These are phyloP conservation scores for Nicotiana benthamiana DNA, from an alignment of 257 asterid genomes.

Conservation along the genomic window DNA sequence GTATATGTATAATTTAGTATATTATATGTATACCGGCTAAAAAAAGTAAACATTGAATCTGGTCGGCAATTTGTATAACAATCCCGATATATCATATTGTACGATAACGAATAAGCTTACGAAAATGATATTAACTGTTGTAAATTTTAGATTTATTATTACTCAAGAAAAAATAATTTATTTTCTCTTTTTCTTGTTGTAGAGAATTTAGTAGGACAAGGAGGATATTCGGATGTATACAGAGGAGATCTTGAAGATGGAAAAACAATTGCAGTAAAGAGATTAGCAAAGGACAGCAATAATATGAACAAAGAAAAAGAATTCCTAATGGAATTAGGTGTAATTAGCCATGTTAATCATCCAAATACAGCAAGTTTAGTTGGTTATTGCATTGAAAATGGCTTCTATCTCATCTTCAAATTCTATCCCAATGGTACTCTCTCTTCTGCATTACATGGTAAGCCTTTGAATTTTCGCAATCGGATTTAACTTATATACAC, in stretches of 20 bases:
- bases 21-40: too few species aligned
- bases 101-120: too few species aligned
- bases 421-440: constrained; percentile 73
- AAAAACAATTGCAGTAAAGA: constrained; percentile 55
- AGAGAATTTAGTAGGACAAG: constrained; percentile 77
- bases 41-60: too few species aligned
- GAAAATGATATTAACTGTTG: too few species aligned
- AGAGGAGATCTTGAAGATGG: constrained; percentile 46
- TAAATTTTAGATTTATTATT: too few species aligned
- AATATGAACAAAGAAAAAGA: constrained; percentile 58
- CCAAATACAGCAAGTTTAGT: constrained; percentile 59
- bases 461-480: background rate
- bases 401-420: constrained; percentile 59
- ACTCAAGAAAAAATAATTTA: too few species aligned
- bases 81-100: too few species aligned
- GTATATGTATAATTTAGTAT: too few species aligned
- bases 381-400: constrained; percentile 76
- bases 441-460: constrained; percentile 67
- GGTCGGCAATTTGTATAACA: too few species aligned
- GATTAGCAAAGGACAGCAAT: constrained; percentile 49
- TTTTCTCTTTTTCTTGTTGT: constrained; percentile 4
- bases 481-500: too few species aligned
- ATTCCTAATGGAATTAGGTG: constrained; percentile 65
- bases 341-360: constrained; percentile 68
- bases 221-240: constrained; percentile 81